Base-by-base conservation (phyloP, 352 stramenopile species). In the Phytophthora chlamydospora region DNA sequence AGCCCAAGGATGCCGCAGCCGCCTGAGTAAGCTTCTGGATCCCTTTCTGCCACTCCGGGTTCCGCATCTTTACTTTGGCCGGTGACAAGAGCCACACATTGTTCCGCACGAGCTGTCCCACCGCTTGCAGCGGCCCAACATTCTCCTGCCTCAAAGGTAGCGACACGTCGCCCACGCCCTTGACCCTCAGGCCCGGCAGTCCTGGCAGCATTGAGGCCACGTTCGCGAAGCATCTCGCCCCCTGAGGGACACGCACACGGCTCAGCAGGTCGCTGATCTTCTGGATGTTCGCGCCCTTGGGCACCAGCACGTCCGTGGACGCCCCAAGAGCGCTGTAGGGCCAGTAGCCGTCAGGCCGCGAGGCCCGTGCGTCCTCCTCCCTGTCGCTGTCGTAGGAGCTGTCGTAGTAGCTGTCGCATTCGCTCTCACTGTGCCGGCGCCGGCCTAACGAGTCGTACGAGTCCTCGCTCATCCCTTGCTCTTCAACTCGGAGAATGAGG, bases 261-360 rank as follows among this genome's bases (percentile, higher is more conserved):
- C 16, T 14, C 17, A 55, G 34, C 13, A 55, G 14, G 34, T 55
- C 19, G 33, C 47, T 55, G 33, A 55, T 55, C 34, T 42, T 13
- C 17, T 55, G 16, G 47, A 33, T 35, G 9, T 5, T 33, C 9
- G n/a, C 12, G 3, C 33, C n/a, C 16, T 8, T 43, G 16, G 33
- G 34, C 33, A 21, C 33, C 48, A 45, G 19, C 8, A 36, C n/a
- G 7, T 45, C 35, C 24, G 33, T 56, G 11, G 17, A 27, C 38
- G 12, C 4, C 44, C 50, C 7, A 9, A 47, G 44, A 29, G 36
- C 11, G 24, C 24, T 27, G 24, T 27, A 27, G 24, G 24, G 24
- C 24, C 24, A 27, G 24, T 27, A 27, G 24, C 24, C 24, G 24
- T 27, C 24, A 27, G 24, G 24, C 24, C 24, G 24, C 24, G 24